phyloP scores from a whole-genome alignment of 768 basidiomycete genomes.

The Serendipita sp. region DNA sequence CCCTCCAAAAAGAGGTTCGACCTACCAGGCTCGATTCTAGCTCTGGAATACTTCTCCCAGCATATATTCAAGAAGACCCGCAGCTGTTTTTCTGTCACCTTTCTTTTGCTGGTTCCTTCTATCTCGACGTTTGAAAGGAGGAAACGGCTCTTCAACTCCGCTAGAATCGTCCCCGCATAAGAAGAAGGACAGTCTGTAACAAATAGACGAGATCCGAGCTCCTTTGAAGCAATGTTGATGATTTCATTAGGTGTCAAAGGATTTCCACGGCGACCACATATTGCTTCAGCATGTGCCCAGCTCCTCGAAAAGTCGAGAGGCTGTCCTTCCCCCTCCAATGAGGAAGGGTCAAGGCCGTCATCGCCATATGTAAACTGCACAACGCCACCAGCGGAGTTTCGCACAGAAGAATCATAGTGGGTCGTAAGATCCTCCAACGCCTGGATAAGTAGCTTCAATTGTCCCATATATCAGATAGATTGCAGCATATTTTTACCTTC shows the following conservation, averaged over 20 bases:
- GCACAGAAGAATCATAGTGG: conserved; percentile 89
- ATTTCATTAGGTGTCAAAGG: conserved; percentile 80
- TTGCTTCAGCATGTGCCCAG: conserved; percentile 76
- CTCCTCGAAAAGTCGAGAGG: conserved; percentile 81
- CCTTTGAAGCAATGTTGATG: conserved; percentile 47
- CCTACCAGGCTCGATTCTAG: conserved; percentile 87
- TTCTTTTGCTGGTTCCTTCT: conserved; percentile 76
- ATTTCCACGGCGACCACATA: conserved; percentile 39
- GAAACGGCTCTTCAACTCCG: background rate
- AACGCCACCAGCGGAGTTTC: conserved; percentile 85
- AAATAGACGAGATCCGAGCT: conserved; percentile 22
- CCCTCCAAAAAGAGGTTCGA: background rate
- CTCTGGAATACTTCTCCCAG: conserved; percentile 83
- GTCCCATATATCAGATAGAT: background rate
- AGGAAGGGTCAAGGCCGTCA: conserved; percentile 92
- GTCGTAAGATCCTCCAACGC: conserved; percentile 92
- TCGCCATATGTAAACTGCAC: conserved; percentile 97
- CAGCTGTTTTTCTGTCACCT: conserved; percentile 74
- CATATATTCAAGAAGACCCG: conserved; percentile 68
- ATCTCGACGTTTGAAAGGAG: conserved; percentile 28
- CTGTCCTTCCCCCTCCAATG: conserved; percentile 86
- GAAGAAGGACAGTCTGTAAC: too few species aligned
- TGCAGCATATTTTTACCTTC: conserved; percentile 34
- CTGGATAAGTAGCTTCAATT: conserved; percentile 8
- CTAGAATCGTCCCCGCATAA: background rate